Conservation (phyloP, 768 basidiomycete species). For the Lactarius akahatsu region DNA sequence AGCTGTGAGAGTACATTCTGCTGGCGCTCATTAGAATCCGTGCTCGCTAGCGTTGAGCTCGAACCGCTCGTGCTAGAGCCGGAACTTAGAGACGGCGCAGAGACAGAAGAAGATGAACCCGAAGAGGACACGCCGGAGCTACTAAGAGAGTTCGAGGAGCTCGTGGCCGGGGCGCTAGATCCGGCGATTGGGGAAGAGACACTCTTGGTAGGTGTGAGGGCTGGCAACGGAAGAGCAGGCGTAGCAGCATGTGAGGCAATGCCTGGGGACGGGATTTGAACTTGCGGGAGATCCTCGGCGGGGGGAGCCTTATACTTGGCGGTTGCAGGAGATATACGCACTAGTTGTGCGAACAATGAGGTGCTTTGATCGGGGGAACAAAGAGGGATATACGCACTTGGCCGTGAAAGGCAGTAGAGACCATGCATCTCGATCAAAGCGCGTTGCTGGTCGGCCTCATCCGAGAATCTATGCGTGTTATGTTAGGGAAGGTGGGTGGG, state of each 20-base stretch:
- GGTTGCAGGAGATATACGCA: conserved; percentile 89
- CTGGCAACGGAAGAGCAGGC: conserved; percentile 50
- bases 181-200: conserved; percentile 70
- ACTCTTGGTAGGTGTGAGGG: conserved; percentile 52
- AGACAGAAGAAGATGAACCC: conserved; percentile 40
- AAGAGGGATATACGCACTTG: conserved; percentile 55
- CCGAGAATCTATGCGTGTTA: conserved; percentile 63
- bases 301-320: conserved; percentile 77
- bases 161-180: conserved; percentile 27
- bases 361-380: conserved; percentile 6
- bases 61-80: conserved; percentile 48
- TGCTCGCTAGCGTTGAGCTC: conserved; percentile 49
- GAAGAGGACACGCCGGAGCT: conserved; percentile 41
- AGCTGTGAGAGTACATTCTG: conserved; percentile 49
- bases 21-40: conserved; percentile 52
- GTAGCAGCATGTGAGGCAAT: conserved; percentile 38
- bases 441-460: conserved; percentile 85
- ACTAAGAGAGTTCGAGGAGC: conserved; percentile 32
- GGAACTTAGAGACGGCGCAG: conserved; percentile 35
- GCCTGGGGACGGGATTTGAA: conserved; percentile 25
- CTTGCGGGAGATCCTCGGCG: conserved; percentile 28
- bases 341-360: conserved; percentile 43
- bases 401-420: conserved; percentile 82
- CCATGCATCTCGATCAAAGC: conserved; percentile 92
- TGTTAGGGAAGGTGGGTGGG: conserved; percentile 26